phyloP scores from a whole-genome alignment of 192 early-diverging fungal species.

The Mortierella alpina region DNA sequence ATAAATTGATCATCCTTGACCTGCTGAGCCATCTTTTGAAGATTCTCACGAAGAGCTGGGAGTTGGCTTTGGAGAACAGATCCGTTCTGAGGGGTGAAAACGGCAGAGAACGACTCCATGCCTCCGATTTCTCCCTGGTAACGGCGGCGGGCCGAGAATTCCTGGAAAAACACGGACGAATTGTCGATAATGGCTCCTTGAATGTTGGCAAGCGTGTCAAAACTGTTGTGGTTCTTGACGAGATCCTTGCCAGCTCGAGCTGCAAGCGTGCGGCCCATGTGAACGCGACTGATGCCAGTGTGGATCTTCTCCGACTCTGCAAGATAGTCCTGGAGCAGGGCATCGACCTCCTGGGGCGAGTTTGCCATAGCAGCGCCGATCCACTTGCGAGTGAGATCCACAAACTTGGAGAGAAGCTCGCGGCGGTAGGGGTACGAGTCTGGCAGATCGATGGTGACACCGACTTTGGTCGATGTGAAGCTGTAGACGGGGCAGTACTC shows the following conservation, averaged over 20 bases:
- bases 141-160: conserved; percentile 60
- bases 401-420: conserved; percentile 69
- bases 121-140: conserved; percentile 63
- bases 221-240: conserved; percentile 50
- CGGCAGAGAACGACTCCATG: conserved; percentile 42
- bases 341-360: conserved; percentile 77
- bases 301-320: conserved; percentile 69
- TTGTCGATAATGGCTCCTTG: conserved; percentile 58
- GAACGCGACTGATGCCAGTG: conserved; percentile 64
- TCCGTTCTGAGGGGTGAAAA: conserved; percentile 33
- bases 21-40: conserved; percentile 56
- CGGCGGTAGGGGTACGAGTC: conserved; percentile 81
- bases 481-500: conserved; percentile 81
- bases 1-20: conserved; percentile 51
- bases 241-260: conserved; percentile 53
- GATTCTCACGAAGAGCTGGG: conserved; percentile 47
- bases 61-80: conserved; percentile 54
- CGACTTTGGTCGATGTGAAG: conserved; percentile 70
- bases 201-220: conserved; percentile 36
- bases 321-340: conserved; percentile 76
- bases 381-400: conserved; percentile 75
- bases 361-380: conserved; percentile 67
- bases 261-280: conserved; percentile 80
- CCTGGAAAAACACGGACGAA: conserved; percentile 65
- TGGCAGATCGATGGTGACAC: conserved; percentile 74